phyloP scores from a whole-genome alignment of 2,329 filamentous ascomycete species.

The Microascus cirrosus region DNA sequence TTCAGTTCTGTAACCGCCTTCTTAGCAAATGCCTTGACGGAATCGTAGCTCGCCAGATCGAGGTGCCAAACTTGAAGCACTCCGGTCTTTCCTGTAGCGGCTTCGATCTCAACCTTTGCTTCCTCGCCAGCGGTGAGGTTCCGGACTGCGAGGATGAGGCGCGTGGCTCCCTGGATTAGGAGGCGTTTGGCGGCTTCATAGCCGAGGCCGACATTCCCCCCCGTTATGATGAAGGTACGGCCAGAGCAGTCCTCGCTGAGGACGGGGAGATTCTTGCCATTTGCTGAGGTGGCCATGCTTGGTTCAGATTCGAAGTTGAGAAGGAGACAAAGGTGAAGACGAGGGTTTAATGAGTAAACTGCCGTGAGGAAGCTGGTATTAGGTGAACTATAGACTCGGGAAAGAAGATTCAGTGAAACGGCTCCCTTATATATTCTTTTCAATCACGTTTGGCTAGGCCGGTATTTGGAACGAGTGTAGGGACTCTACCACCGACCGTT shows the following conservation, averaged over 20 bases:
- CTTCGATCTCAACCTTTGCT: constrained; percentile 24
- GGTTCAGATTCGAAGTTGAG: no score
- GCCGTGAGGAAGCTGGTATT: no score
- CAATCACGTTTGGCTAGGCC: background rate
- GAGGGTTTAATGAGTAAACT: no score
- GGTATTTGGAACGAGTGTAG: no score
- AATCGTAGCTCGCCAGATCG: constrained; percentile 1
- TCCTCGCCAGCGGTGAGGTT: constrained; percentile 24
- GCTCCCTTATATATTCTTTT: background rate
- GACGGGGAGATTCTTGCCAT: background rate
- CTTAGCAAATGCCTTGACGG: constrained; percentile 9
- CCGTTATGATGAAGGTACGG: constrained; percentile 27
- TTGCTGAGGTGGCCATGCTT: no score
- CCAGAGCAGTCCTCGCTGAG: constrained; percentile 16
- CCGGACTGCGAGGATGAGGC: constrained; percentile 31
- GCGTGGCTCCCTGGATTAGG: constrained; percentile 22
- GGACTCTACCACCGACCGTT: no score
- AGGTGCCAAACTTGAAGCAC: constrained; percentile 3
- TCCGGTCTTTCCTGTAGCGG: constrained; percentile 10
- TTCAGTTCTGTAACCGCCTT: constrained; percentile 16
- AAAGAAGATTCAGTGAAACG: no score
- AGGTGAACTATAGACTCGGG: no score
- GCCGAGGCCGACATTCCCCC: constrained; percentile 29
- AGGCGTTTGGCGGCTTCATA: constrained; percentile 28
- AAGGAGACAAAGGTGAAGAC: no score